phyloP scores from a whole-genome alignment of 2,329 filamentous ascomycete genomes.

The Nothomitra cinnamomea region DNA sequence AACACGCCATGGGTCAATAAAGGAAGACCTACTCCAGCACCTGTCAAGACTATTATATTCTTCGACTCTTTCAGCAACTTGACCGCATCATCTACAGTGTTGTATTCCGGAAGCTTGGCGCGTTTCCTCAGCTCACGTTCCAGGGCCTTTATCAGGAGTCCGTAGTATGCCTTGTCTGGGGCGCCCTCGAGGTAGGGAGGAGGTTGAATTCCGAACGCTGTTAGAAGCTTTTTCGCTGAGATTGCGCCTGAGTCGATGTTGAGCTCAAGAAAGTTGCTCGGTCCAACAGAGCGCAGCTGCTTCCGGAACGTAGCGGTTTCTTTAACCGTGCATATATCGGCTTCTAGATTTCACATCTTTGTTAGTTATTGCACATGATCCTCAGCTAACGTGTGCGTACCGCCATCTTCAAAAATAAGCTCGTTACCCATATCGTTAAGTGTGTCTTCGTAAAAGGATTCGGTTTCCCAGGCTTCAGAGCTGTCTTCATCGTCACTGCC shows the following conservation, averaged over 20 bases:
- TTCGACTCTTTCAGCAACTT: constrained; percentile 51
- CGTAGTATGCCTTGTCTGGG: constrained; percentile 58
- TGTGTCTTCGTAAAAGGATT: constrained; percentile 46
- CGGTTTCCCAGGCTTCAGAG: constrained; percentile 35
- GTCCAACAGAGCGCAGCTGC: constrained; percentile 59
- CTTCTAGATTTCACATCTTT: constrained; percentile 10
- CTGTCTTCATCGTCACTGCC: constrained; percentile 12
- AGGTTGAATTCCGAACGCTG: constrained; percentile 65
- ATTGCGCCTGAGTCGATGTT: constrained; percentile 46
- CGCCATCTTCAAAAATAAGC: constrained; percentile 30
- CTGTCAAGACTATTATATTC: constrained; percentile 88
- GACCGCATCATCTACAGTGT: constrained; percentile 77
- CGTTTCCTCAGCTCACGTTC: constrained; percentile 67
- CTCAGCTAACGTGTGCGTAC: constrained; percentile 13
- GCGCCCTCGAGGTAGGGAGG: constrained; percentile 56
- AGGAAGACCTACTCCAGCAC: constrained; percentile 45
- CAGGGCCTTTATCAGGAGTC: constrained; percentile 59
- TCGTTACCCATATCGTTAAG: constrained; percentile 41
- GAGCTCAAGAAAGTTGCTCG: constrained; percentile 51
- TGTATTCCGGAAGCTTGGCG: constrained; percentile 62
- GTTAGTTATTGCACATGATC: background rate
- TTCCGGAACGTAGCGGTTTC: constrained; percentile 53
- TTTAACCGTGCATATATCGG: constrained; percentile 44
- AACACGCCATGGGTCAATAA: background rate
- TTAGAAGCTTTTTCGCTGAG: constrained; percentile 67